Base-by-base conservation (phyloP, 2,329 filamentous ascomycete genomes). In the Sporothrix humicola region DNA sequence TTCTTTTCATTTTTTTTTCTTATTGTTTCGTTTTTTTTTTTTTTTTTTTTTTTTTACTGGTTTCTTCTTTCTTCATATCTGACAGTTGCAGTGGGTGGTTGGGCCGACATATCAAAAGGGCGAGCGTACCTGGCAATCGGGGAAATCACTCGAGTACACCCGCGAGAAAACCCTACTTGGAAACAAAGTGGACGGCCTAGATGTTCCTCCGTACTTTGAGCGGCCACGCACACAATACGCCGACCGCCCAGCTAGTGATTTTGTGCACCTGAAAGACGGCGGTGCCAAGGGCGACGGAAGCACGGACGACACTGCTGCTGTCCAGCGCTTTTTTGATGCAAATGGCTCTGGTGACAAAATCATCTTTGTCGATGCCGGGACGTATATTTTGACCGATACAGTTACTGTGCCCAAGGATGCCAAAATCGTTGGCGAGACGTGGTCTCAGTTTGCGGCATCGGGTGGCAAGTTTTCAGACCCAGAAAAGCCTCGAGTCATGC, bases 401-500 rank as follows among this genome's bases (percentile, higher is more conserved):
- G 80, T 90, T 58, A 82, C 82, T 23, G 81, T 90, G 15, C 87
- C 87, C 0, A 86, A 86, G 78, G 86, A 88, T 73, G 87, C 91
- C 81, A 88, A 87, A 79, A 91, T 93, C 75, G 88, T 88, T 26
- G 91, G 91, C 76, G 90, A 93, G 79, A 87, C 91, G 77, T 93
- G 90, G 90, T 88, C 91, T 10, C 82, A 92, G 75, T 87, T 93
- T 79, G 89, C 92, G 83, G 85, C 87, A 26, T 89, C 89, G 31
- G 78, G 80, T 23, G 79, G 79, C 9, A 84, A 85, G 71, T 93
- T 93, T 81, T 42, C 31, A 0, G 74, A 78, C 79, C 82, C 86
- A 78, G 81, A 82, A 74, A 88, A 90, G 76, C 91, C 91, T 5
- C 85, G 87, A 73, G 87, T 90, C 6, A 86, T 91, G 77, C 87